These are phyloP conservation scores for Borealophlyctis nickersoniae DNA, from an alignment of 192 early-diverging fungal species.

Conservation along the genomic window DNA sequence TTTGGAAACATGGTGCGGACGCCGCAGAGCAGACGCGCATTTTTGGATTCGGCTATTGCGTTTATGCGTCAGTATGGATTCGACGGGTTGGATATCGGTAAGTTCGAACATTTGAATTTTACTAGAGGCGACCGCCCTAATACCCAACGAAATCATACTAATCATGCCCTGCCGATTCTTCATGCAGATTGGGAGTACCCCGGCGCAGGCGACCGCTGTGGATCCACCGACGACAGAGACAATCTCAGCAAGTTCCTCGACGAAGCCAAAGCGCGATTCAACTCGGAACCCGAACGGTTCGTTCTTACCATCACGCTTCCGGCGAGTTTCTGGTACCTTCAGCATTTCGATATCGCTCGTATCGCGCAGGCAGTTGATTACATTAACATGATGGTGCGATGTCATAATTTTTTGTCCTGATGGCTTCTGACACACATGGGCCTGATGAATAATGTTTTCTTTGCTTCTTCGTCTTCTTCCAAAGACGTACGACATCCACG, in stretches of 20 bases:
- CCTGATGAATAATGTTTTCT: no score
- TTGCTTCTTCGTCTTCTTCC: no score
- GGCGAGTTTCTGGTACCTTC: neutral
- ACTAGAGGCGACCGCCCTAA: no score
- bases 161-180: no score
- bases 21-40: neutral
- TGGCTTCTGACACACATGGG: no score
- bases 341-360: neutral
- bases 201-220: neutral
- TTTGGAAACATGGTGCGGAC: neutral
- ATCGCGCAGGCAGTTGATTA: neutral
- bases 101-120: no score
- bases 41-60: neutral
- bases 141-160: no score
- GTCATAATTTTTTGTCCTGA: no score
- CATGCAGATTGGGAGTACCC: conserved; percentile 3
- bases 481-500: neutral
- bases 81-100: neutral
- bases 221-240: neutral
- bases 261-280: neutral
- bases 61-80: neutral
- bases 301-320: neutral
- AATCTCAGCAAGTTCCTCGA: neutral
- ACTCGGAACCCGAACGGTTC: neutral
- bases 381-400: neutral